phyloP scores from a whole-genome alignment of 2,329 filamentous ascomycete genomes.

The Fonsecaea pugnacius region DNA sequence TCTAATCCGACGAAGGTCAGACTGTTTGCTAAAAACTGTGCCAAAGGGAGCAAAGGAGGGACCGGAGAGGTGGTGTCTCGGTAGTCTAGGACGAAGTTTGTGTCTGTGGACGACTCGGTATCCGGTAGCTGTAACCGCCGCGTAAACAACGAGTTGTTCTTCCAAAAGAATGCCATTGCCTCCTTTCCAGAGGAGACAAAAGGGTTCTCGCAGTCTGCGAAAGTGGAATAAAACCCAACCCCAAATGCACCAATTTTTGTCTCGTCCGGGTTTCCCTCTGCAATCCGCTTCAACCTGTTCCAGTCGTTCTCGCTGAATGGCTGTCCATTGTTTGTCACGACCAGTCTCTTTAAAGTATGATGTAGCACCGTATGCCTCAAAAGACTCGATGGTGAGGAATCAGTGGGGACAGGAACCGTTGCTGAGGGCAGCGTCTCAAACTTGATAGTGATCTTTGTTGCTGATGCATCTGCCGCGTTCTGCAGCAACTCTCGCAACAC shows the following conservation, averaged over 20 bases:
- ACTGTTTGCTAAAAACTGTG: constrained; percentile 92
- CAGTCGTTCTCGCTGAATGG: constrained; percentile 90
- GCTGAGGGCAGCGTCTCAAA: constrained; percentile 89
- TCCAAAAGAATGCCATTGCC: constrained; percentile 99
- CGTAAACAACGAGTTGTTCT: constrained; percentile 95
- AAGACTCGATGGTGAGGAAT: constrained; percentile 69
- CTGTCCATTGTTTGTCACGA: constrained; percentile 90
- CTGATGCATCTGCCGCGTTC: constrained; percentile 96
- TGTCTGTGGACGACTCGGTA: constrained; percentile 69
- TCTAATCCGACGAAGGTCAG: constrained; percentile 92
- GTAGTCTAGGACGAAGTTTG: constrained; percentile 94
- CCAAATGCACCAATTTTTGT: constrained; percentile 99
- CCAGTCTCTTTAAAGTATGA: constrained; percentile 82
- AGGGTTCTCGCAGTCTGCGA: constrained; percentile 96
- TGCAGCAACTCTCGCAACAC: constrained; percentile 90
- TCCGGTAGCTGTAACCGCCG: constrained; percentile 76
- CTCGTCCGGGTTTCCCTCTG: constrained; percentile 98
- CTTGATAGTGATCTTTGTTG: constrained; percentile 83
- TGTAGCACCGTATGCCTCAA: constrained; percentile 83
- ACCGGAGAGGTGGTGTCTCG: constrained; percentile 84
- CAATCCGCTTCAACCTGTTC: constrained; percentile 90
- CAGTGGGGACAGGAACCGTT: constrained; percentile 69
- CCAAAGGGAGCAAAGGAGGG: constrained; percentile 81
- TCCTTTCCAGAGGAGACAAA: constrained; percentile 91
- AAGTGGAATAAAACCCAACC: constrained; percentile 98